A percentile compares a stretch with the other conserved stretches of the same genome.
Conservation (phyloP, 1,284 basidiomycete genomes). For the Heterobasidion annosum region DNA sequence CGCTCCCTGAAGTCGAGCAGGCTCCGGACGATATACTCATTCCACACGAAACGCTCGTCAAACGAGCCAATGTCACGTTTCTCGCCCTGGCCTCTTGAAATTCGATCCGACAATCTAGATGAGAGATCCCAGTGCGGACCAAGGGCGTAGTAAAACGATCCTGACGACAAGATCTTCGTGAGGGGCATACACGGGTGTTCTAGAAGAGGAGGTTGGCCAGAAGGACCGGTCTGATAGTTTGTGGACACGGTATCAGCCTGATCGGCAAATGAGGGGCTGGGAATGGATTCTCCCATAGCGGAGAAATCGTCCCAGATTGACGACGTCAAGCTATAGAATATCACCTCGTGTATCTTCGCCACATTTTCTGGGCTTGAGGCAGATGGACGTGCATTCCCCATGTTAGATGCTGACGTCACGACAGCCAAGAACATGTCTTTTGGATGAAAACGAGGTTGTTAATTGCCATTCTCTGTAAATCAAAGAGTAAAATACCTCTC, state of each 20-base stretch:
- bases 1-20: conserved; percentile 75
- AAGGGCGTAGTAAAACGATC: conserved; percentile 89
- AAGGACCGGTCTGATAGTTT: conserved; percentile 28
- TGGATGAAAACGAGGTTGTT: neutral
- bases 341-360: conserved; percentile 70
- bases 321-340: conserved; percentile 67
- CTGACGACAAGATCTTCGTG: conserved; percentile 86
- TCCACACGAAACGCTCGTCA: conserved; percentile 85
- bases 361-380: conserved; percentile 49
- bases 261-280: conserved; percentile 35
- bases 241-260: conserved; percentile 37
- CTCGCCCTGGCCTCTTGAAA: conserved; percentile 40
- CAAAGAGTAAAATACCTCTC: conserved; percentile 32
- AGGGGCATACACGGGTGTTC: conserved; percentile 90
- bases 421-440: conserved; percentile 76
- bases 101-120: conserved; percentile 62
- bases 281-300: conserved; percentile 35
- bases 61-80: conserved; percentile 53
- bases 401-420: conserved; percentile 64
- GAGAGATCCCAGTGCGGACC: conserved; percentile 86
- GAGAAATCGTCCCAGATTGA: conserved; percentile 63
- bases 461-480: neutral
- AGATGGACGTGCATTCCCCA: conserved; percentile 71
- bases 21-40: conserved; percentile 74
- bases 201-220: conserved; percentile 39